phyloP scores from a whole-genome alignment of 1,284 basidiomycete species.

The Irpex sp. region DNA sequence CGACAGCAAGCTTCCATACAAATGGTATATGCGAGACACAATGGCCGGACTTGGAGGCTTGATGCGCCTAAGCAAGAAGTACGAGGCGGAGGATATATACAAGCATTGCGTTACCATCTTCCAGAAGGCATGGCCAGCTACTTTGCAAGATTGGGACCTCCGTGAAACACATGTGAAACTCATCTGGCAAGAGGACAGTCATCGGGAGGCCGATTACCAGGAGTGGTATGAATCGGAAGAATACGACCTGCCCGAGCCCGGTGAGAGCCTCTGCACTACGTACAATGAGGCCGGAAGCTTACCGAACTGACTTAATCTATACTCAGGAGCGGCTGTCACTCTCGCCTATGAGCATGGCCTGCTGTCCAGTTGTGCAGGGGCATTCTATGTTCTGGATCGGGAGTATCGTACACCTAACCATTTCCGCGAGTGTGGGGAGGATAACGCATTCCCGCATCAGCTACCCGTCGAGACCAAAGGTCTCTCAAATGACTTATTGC shows the following conservation, averaged over 20 bases:
- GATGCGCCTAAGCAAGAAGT: neutral
- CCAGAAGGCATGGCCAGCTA: neutral
- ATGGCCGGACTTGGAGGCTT: neutral
- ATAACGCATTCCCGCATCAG: neutral
- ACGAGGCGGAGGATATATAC: neutral
- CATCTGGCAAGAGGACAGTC: neutral
- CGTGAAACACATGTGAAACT: neutral
- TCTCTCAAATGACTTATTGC: neutral
- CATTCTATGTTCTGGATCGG: neutral
- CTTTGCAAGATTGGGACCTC: neutral
- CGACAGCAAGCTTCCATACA: neutral
- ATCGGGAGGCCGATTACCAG: neutral
- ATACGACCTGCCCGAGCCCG: too few species aligned
- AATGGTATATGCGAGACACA: neutral
- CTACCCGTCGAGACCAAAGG: neutral
- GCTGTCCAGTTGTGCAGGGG: neutral
- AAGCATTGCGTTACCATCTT: neutral
- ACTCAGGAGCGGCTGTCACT: too few species aligned
- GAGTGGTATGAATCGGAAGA: too few species aligned
- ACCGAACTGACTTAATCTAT: too few species aligned
- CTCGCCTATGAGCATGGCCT: neutral
- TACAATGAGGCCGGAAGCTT: too few species aligned
- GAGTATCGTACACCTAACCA: neutral
- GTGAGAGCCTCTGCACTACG: too few species aligned
- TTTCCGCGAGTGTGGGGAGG: neutral